phyloP scores from a whole-genome alignment of 2,329 filamentous ascomycete genomes.

The Chrysoporthe austroafricana region DNA sequence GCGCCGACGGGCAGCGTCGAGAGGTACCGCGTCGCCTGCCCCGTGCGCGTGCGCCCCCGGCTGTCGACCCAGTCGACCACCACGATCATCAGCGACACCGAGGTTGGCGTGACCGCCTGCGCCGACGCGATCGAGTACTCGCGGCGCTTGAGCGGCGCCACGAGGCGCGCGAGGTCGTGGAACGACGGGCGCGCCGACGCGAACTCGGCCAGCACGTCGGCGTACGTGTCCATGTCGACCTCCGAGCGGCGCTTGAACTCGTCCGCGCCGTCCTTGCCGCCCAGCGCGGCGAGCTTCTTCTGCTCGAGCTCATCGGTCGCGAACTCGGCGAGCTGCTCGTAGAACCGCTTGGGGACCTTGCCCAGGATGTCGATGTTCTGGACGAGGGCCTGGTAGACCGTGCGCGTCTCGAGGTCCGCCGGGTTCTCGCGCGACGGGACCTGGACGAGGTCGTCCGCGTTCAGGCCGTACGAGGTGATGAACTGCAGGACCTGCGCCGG shows the following conservation, averaged over 20 bases:
- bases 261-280: conserved; percentile 75
- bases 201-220: conserved; percentile 89
- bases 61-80: conserved; percentile 95
- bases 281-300: conserved; percentile 76
- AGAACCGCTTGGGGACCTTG: conserved; percentile 96
- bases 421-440: conserved; percentile 83
- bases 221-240: conserved; percentile 88
- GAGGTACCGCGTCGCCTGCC: conserved; percentile 91
- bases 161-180: conserved; percentile 85
- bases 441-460: conserved; percentile 84
- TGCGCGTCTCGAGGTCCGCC: conserved; percentile 78
- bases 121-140: conserved; percentile 99
- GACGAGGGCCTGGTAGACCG: conserved; percentile 85
- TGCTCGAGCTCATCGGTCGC: conserved; percentile 82
- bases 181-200: conserved; percentile 85
- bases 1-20: conserved; percentile 74
- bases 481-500: conserved; percentile 77
- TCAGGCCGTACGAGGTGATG: conserved; percentile 86
- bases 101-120: conserved; percentile 87
- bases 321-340: conserved; percentile 87
- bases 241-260: conserved; percentile 94
- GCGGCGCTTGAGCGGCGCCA: conserved; percentile 89
- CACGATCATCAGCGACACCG: conserved; percentile 94
- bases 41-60: conserved; percentile 84
- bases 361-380: conserved; percentile 98